phyloP scores from a whole-genome alignment of 495 filamentous ascomycete species.

The Penicillium goetzii region DNA sequence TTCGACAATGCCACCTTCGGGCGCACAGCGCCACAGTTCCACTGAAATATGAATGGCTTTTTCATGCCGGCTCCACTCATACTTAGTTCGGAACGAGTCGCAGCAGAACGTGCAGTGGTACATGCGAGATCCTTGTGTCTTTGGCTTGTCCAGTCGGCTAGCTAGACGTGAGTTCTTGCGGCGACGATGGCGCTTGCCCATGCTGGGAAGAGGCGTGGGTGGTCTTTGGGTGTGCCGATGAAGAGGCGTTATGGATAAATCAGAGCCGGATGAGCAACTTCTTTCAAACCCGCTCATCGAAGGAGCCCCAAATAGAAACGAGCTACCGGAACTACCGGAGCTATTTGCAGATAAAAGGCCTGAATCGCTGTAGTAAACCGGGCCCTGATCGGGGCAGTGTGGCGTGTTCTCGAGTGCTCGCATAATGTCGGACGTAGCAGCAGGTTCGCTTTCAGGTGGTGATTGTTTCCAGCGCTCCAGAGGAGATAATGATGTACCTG shows the following conservation, averaged over 20 bases:
- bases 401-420: not conserved
- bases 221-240: not conserved
- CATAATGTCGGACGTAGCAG: slow-evolving; percentile 1
- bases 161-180: not conserved
- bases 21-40: not conserved
- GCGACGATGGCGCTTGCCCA: not conserved
- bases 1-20: not conserved
- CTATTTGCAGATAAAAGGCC: not conserved
- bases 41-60: not conserved
- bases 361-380: not conserved
- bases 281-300: not conserved
- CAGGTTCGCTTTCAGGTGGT: not conserved
- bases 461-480: slow-evolving; percentile 2
- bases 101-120: not conserved
- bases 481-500: not conserved
- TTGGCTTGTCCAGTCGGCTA: not conserved
- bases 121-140: not conserved
- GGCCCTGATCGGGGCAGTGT: not conserved
- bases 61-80: not conserved
- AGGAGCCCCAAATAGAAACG: not conserved
- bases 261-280: not conserved
- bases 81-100: not conserved
- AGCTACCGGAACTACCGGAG: not conserved
- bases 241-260: not conserved
- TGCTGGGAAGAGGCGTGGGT: not conserved